phyloP scores from a whole-genome alignment of 1,284 basidiomycete genomes.

The Irpex sp. region DNA sequence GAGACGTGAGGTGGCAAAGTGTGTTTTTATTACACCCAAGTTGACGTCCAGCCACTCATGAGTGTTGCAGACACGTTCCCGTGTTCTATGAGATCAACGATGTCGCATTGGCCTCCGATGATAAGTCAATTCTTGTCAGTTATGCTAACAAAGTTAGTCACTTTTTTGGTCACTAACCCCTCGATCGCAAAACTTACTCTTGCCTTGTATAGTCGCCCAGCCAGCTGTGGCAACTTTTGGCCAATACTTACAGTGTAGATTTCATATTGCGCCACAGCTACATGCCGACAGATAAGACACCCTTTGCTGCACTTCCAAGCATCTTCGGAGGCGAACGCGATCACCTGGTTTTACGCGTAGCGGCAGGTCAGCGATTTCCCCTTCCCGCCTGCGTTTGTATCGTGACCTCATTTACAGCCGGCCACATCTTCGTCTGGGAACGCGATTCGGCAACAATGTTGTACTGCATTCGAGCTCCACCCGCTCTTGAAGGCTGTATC shows the following conservation, averaged over 20 bases:
- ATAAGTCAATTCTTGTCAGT: constrained; percentile 4
- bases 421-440: neutral
- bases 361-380: neutral
- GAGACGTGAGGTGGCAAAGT: neutral
- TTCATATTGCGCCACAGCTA: constrained; percentile 8
- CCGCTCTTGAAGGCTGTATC: neutral
- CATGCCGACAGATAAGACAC: constrained; percentile 1
- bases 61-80: constrained; percentile 1
- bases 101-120: constrained; percentile 1
- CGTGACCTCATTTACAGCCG: neutral
- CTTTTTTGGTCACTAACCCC: neutral
- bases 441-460: neutral
- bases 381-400: neutral
- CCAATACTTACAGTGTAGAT: neutral
- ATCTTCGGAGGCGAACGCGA: constrained; percentile 8
- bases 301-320: constrained; percentile 3
- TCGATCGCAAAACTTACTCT: neutral
- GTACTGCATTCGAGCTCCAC: neutral
- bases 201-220: constrained; percentile 1
- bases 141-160: constrained; percentile 7
- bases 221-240: constrained; percentile 2
- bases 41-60: neutral
- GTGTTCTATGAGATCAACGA: constrained; percentile 7
- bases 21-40: neutral
- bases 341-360: constrained; percentile 5